Evolutionary conservation across 441 rosid genomes (phyloP).

Genomic region (Mallotus japonicus): DNA sequence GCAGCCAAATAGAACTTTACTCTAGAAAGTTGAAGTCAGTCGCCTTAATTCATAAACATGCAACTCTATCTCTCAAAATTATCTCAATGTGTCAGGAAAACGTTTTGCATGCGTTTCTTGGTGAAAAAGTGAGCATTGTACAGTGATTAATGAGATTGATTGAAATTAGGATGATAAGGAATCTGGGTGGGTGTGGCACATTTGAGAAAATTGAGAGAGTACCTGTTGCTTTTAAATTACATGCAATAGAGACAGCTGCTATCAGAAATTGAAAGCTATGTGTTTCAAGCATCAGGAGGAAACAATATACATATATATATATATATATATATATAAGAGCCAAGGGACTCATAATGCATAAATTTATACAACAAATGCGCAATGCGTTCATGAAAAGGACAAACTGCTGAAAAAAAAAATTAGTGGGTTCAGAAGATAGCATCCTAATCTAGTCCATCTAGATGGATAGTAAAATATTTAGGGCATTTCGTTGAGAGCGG

Average conservation of each 20-base stretch:
- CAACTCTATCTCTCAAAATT: neutral
- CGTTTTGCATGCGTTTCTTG: neutral
- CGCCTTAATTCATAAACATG: neutral
- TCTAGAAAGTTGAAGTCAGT: neutral
- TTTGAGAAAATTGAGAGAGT: neutral
- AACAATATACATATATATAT: neutral
- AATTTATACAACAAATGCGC: neutral
- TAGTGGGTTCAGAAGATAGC: conserved; percentile 7
- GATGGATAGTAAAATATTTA: too few relatives aligned
- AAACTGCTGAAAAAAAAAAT: conserved; percentile 18
- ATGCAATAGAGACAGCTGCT: neutral
- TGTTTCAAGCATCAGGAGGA: neutral
- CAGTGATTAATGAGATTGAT: neutral
- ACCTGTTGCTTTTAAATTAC: neutral
- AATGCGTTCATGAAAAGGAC: conserved; percentile 14
- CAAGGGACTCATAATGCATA: conserved; percentile 2
- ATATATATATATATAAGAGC: neutral
- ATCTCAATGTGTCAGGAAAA: too few relatives aligned
- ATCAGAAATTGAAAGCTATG: conserved; percentile 7
- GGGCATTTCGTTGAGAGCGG: too few relatives aligned
- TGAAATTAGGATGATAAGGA: neutral
- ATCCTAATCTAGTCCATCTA: too few relatives aligned
- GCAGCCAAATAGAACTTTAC: neutral
- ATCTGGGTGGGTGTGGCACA: neutral
- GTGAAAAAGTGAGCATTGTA: neutral